Evolutionary conservation across 306 rosid genomes (phyloP).

Genomic region (Fragaria vesca): DNA sequence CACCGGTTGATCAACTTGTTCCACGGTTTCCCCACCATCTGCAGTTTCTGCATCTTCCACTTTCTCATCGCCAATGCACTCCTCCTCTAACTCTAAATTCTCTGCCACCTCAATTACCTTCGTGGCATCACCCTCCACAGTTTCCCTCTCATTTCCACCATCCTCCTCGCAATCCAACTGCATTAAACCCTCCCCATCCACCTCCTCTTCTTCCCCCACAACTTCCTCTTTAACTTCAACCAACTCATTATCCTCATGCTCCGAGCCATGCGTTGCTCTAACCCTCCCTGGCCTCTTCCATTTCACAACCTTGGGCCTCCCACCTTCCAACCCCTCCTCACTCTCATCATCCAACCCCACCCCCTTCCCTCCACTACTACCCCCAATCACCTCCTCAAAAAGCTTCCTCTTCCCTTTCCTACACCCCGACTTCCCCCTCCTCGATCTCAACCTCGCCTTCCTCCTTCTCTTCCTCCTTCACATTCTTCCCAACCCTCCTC

Average conservation of each 20-base stretch:
- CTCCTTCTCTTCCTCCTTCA: constrained; percentile 32
- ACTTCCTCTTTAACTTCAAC: constrained; percentile 13
- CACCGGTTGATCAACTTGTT: constrained; percentile 31
- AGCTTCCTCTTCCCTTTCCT: constrained; percentile 65
- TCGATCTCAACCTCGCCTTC: constrained; percentile 68
- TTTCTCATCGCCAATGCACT: constrained; percentile 28
- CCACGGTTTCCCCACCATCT: constrained; percentile 6
- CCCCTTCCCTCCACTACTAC: constrained; percentile 17
- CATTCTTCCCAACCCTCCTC: constrained; percentile 28
- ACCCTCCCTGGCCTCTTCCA: constrained; percentile 58
- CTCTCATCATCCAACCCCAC: constrained; percentile 32
- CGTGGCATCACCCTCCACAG: constrained; percentile 28
- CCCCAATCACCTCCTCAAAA: constrained; percentile 34
- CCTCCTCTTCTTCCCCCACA: constrained; percentile 19
- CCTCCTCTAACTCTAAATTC: constrained; percentile 42
- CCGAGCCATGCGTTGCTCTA: constrained; percentile 41
- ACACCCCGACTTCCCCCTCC: constrained; percentile 35
- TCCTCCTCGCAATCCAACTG: constrained; percentile 15
- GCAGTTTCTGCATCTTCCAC: constrained; percentile 20
- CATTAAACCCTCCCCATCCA: constrained; percentile 11
- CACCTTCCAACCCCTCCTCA: constrained; percentile 44
- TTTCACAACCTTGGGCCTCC: constrained; percentile 46
- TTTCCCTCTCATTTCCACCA: constrained; percentile 28
- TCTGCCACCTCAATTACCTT: constrained; percentile 32
- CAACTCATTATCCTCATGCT: constrained; percentile 32